Conservation (phyloP, 371 early-diverging fungal species). For the Dichotomocladium elegans region DNA sequence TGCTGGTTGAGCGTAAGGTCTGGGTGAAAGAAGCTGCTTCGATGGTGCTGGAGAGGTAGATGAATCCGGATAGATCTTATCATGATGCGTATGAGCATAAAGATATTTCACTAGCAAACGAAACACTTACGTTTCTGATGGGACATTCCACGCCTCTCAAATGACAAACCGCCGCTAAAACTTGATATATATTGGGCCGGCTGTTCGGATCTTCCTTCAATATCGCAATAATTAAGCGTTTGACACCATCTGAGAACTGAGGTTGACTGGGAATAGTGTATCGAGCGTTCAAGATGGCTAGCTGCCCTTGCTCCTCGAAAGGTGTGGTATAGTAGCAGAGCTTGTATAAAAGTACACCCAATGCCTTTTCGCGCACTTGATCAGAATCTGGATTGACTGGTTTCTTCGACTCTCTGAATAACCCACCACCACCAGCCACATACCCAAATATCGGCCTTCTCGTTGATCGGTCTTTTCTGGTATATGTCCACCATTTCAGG, state of each 20-base stretch:
- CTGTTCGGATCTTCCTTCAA: slow-evolving; percentile 70
- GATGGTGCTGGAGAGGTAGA: not conserved
- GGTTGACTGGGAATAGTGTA: slow-evolving; percentile 76
- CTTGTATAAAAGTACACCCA: slow-evolving; percentile 91
- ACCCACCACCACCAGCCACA: not conserved
- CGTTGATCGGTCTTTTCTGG: slow-evolving; percentile 73
- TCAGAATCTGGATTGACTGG: not conserved
- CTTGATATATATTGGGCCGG: slow-evolving; percentile 78
- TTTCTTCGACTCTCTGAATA: not conserved
- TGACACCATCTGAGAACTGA: slow-evolving; percentile 60
- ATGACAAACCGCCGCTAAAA: slow-evolving; percentile 60
- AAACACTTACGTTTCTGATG: slow-evolving; percentile 49
- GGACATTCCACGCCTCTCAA: slow-evolving; percentile 68
- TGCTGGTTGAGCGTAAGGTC: not conserved
- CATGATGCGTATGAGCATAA: not conserved
- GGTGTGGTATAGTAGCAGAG: slow-evolving; percentile 85
- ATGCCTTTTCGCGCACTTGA: slow-evolving; percentile 50
- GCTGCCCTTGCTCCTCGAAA: slow-evolving; percentile 83
- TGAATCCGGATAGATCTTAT: slow-evolving; percentile 22
- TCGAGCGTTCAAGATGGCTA: slow-evolving; percentile 87
- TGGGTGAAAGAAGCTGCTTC: not conserved
- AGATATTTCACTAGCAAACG: too few relatives aligned
- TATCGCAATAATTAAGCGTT: slow-evolving; percentile 65
- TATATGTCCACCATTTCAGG: slow-evolving; percentile 93
- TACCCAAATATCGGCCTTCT: slow-evolving; percentile 76